Evolutionary conservation across 768 basidiomycete species (phyloP).

Genomic region (Pilatotrama ljubarskyi): DNA sequence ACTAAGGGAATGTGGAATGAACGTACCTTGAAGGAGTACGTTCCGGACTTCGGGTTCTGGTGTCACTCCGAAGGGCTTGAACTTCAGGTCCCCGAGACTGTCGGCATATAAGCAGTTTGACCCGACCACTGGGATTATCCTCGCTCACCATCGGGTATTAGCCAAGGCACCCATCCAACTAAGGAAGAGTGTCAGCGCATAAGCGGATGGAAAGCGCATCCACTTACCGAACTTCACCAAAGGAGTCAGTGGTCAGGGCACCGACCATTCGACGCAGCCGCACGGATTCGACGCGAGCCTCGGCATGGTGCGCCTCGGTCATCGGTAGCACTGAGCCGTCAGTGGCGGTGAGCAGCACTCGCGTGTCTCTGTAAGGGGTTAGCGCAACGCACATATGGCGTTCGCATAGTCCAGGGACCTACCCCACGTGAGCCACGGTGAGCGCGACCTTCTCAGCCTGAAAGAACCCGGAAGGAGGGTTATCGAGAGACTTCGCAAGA

Average conservation of each 20-base stretch:
- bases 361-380: constrained; percentile 27
- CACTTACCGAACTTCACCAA: constrained; percentile 80
- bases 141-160: constrained; percentile 78
- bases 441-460: constrained; percentile 70
- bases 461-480: constrained; percentile 81
- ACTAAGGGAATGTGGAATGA: not conserved
- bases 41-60: constrained; percentile 88
- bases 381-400: not conserved
- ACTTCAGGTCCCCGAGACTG: constrained; percentile 87
- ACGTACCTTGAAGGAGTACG: constrained; percentile 70
- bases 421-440: constrained; percentile 95
- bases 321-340: constrained; percentile 77
- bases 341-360: constrained; percentile 79
- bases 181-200: not conserved
- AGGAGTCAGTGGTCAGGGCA: constrained; percentile 89
- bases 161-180: constrained; percentile 96
- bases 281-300: constrained; percentile 81
- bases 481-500: constrained; percentile 87
- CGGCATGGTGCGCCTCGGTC: constrained; percentile 97
- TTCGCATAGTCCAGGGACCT: constrained; percentile 20
- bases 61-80: constrained; percentile 88
- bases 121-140: not conserved
- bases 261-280: constrained; percentile 90
- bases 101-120: not conserved
- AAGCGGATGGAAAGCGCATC: not conserved